Conservation (phyloP, 1,284 basidiomycete species). For the Trichosporon sp. region DNA sequence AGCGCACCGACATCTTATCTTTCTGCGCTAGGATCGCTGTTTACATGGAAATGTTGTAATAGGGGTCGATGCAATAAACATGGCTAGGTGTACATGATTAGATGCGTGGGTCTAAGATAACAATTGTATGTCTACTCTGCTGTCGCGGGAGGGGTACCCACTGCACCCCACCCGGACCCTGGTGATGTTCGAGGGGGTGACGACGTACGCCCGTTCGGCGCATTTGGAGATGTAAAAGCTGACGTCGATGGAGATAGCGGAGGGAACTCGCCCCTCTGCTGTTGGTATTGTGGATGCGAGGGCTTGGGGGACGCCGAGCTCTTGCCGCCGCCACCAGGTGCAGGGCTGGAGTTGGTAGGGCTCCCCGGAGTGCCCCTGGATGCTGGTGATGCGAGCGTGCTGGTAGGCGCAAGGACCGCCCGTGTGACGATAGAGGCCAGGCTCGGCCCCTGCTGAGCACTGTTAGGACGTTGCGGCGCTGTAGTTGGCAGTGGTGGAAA, state of each 20-base stretch:
- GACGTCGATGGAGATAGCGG: slow-evolving; percentile 9
- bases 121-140: neutral
- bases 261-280: slow-evolving; percentile 10
- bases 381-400: slow-evolving; percentile 19
- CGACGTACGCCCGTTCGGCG: neutral
- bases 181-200: slow-evolving; percentile 1
- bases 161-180: slow-evolving; percentile 2
- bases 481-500: slow-evolving; percentile 42
- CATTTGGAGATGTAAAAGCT: slow-evolving; percentile 1
- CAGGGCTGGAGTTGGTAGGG: neutral
- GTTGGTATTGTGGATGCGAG: neutral
- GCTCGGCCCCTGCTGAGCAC: slow-evolving; percentile 30
- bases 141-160: neutral
- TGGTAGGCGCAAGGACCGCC: slow-evolving; percentile 40
- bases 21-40: neutral
- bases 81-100: neutral
- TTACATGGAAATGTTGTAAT: neutral
- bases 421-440: slow-evolving; percentile 46
- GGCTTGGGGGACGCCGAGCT: neutral
- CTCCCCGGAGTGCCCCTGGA: neutral
- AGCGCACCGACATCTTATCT: too few species aligned
- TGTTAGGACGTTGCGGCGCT: neutral
- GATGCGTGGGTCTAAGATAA: neutral
- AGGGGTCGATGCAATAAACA: neutral
- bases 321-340: neutral